Evolutionary conservation across 2,329 filamentous ascomycete genomes (phyloP).

Genomic region (Aspergillus quadricinctus): DNA sequence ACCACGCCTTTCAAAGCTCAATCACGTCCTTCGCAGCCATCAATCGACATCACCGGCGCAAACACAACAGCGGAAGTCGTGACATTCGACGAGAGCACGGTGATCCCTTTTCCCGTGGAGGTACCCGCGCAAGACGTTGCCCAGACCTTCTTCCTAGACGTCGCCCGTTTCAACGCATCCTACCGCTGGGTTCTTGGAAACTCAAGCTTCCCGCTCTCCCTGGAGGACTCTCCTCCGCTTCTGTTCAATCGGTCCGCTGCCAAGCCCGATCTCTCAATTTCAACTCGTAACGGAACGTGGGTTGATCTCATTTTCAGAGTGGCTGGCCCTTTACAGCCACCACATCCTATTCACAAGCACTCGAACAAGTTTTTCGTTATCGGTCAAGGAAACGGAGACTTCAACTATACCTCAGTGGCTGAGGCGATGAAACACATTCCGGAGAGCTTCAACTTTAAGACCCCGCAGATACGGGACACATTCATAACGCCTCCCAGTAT

Average conservation of each 20-base stretch:
- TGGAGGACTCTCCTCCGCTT: slow-evolving; percentile 41
- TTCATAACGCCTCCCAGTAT: slow-evolving; percentile 37
- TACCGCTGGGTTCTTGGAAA: slow-evolving; percentile 52
- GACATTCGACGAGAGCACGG: slow-evolving; percentile 41
- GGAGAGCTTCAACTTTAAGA: slow-evolving; percentile 53
- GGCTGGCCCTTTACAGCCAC: slow-evolving; percentile 44
- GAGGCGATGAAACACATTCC: slow-evolving; percentile 49
- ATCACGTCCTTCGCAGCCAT: slow-evolving; percentile 31
- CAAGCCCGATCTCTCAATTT: slow-evolving; percentile 44
- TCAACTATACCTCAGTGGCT: slow-evolving; percentile 50
- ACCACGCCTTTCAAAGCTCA: slow-evolving; percentile 16
- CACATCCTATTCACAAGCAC: slow-evolving; percentile 63
- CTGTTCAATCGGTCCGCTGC: slow-evolving; percentile 45
- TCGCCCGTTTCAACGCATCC: slow-evolving; percentile 32
- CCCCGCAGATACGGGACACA: slow-evolving; percentile 52
- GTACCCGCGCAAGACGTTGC: slow-evolving; percentile 41
- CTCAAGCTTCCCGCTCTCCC: slow-evolving; percentile 34
- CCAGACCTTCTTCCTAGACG: slow-evolving; percentile 40
- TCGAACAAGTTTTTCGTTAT: slow-evolving; percentile 57
- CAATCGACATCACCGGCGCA: slow-evolving; percentile 48
- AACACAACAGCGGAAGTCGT: slow-evolving; percentile 38
- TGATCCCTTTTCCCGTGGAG: slow-evolving; percentile 47
- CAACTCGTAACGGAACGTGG: slow-evolving; percentile 48
- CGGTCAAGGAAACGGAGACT: slow-evolving; percentile 49
- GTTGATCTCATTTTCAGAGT: slow-evolving; percentile 53